phyloP scores from a whole-genome alignment of 164 flowering plant genomes.

The Amborella trichopoda region DNA sequence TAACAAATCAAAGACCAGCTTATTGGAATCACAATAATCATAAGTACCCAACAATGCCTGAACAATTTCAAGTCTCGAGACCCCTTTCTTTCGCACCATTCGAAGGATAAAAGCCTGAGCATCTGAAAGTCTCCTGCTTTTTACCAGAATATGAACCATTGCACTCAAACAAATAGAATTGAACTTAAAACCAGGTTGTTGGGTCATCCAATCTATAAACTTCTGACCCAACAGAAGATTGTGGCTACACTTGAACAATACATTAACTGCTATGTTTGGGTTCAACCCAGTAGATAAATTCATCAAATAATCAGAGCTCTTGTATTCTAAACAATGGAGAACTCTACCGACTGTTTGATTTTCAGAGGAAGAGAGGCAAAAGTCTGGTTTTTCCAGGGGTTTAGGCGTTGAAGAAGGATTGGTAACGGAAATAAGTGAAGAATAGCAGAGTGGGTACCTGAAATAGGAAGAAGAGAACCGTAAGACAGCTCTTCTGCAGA shows the following conservation, averaged over 20 bases:
- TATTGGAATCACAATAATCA: constrained; percentile 29
- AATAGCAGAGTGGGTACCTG: too few species aligned
- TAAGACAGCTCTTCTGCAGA: too few species aligned
- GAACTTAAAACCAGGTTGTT: constrained; percentile 28
- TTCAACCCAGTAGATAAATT: constrained; percentile 14
- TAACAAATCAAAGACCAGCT: constrained; percentile 59
- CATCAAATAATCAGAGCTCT: constrained; percentile 16
- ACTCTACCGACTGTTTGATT: too few species aligned
- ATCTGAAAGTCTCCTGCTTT: constrained; percentile 43
- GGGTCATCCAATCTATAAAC: constrained; percentile 34
- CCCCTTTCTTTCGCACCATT: constrained; percentile 72
- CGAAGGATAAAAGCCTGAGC: constrained; percentile 71
- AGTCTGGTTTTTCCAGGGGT: too few species aligned
- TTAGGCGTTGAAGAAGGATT: too few species aligned
- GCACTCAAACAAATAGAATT: constrained; percentile 46
- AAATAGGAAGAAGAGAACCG: too few species aligned
- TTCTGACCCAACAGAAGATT: constrained; percentile 32
- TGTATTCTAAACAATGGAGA: too few species aligned
- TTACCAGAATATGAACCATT: constrained; percentile 46
- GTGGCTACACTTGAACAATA: constrained; percentile 34
- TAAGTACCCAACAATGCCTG: constrained; percentile 36
- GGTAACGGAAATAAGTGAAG: too few species aligned
- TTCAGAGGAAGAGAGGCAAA: too few species aligned
- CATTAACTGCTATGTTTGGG: constrained; percentile 32
- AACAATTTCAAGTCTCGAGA: constrained; percentile 43